These are phyloP conservation scores for Hansenula sp. DNA, from an alignment of 1,139 yeast genomes.

Conservation along the genomic window DNA sequence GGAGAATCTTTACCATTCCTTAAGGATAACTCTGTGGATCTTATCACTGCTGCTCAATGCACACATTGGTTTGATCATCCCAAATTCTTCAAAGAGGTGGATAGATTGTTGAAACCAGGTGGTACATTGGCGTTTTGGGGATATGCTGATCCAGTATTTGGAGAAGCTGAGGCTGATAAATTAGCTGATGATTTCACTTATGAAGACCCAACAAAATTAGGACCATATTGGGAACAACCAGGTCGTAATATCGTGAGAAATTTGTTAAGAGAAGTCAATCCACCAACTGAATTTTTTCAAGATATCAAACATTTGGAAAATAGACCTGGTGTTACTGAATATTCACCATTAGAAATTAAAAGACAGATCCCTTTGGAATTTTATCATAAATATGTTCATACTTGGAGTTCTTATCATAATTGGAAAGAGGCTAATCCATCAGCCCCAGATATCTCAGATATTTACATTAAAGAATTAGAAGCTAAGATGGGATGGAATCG, in stretches of 20 bases:
- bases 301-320: conserved; percentile 36
- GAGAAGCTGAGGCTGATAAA: conserved; percentile 27
- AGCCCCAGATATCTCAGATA: conserved; percentile 17
- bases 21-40: conserved; percentile 42
- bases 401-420: conserved; percentile 67
- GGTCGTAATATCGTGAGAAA: conserved; percentile 50
- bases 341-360: conserved; percentile 20
- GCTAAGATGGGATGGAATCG: conserved; percentile 16
- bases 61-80: conserved; percentile 70
- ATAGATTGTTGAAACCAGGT: conserved; percentile 47
- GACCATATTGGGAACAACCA: conserved; percentile 69
- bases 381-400: conserved; percentile 46
- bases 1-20: conserved; percentile 30
- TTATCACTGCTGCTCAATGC: conserved; percentile 71
- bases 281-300: conserved; percentile 36
- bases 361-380: conserved; percentile 34
- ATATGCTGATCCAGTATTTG: conserved; percentile 57
- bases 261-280: conserved; percentile 37
- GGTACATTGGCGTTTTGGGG: conserved; percentile 78
- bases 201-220: conserved; percentile 44
- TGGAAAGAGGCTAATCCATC: conserved; percentile 41
- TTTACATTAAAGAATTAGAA: conserved; percentile 12
- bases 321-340: conserved; percentile 24
- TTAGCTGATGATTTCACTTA: conserved; percentile 30
- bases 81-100: conserved; percentile 46